A percentile compares a stretch with the other conserved stretches of the same genome.
Evolutionary conservation across 2,329 filamentous ascomycete species (phyloP).

Genomic region (Aspergillus piperis): DNA sequence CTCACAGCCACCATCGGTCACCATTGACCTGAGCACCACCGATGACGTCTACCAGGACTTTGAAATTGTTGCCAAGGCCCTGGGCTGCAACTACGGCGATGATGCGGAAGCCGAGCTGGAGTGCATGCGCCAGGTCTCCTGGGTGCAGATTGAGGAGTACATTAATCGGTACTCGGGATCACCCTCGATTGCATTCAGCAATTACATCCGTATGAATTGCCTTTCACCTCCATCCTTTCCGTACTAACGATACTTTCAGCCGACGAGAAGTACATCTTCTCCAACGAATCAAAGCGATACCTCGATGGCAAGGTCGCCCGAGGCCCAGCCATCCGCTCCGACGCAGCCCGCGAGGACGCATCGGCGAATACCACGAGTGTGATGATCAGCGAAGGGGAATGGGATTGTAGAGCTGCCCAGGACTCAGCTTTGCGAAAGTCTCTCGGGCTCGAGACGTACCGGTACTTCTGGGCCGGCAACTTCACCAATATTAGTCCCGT

Average conservation of each 20-base stretch:
- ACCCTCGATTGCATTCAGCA: slow-evolving; percentile 24
- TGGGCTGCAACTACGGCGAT: slow-evolving; percentile 29
- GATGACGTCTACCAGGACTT: slow-evolving; percentile 26
- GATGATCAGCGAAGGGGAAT: slow-evolving; percentile 8
- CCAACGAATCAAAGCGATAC: slow-evolving; percentile 24
- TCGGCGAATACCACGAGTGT: slow-evolving; percentile 18
- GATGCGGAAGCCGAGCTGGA: slow-evolving; percentile 27
- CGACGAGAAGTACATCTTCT: slow-evolving; percentile 32
- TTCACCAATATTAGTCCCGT: slow-evolving; percentile 45
- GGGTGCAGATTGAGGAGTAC: slow-evolving; percentile 28
- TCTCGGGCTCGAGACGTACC: slow-evolving; percentile 34
- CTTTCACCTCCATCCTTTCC: accelerated
- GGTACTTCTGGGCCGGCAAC: slow-evolving; percentile 45
- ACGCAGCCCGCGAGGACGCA: slow-evolving; percentile 18
- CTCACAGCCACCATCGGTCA: slow-evolving; percentile 25
- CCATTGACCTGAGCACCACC: background rate
- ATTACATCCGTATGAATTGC: slow-evolving; percentile 1
- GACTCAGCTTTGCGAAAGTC: slow-evolving; percentile 12
- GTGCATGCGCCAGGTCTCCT: slow-evolving; percentile 32
- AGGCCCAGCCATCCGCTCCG: slow-evolving; percentile 18
- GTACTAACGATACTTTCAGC: slow-evolving; percentile 2
- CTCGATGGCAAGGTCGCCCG: background rate
- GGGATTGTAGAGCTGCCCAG: slow-evolving; percentile 13
- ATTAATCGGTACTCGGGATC: slow-evolving; percentile 27
- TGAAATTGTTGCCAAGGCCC: slow-evolving; percentile 30